These are phyloP conservation scores for Pythium aristosporum DNA, from an alignment of 352 stramenopile species.

Conservation along the genomic window DNA sequence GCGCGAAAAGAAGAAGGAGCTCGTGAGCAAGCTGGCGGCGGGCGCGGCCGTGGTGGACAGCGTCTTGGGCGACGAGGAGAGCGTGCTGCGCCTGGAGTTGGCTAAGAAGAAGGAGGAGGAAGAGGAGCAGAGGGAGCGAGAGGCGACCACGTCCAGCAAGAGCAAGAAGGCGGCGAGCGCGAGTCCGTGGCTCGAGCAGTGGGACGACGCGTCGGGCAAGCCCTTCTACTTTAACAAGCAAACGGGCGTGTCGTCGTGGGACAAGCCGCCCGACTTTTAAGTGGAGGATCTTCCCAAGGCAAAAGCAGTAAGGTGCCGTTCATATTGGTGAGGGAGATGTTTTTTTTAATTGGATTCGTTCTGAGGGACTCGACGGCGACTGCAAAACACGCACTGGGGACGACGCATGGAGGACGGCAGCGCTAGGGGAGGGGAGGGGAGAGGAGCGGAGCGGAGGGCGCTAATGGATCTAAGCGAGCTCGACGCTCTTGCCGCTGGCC, in stretches of 20 bases:
- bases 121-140: slow-evolving; percentile 34
- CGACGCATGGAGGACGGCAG: too few relatives aligned
- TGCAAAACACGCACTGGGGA: not conserved
- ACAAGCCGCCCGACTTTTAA: slow-evolving; percentile 71
- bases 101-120: slow-evolving; percentile 35
- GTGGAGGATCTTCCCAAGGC: not conserved
- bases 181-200: slow-evolving; percentile 71
- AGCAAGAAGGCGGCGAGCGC: slow-evolving; percentile 5
- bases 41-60: slow-evolving; percentile 66
- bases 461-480: slow-evolving; percentile 47
- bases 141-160: slow-evolving; percentile 22
- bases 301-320: not conserved
- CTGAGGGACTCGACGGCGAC: not conserved
- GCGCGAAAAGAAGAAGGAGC: slow-evolving; percentile 69
- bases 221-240: slow-evolving; percentile 89
- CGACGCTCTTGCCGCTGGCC: slow-evolving; percentile 85
- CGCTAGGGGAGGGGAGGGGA: not conserved
- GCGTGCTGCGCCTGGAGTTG: slow-evolving; percentile 56
- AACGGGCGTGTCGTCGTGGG: slow-evolving; percentile 78
- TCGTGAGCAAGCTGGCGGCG: slow-evolving; percentile 62
- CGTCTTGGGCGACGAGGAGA: slow-evolving; percentile 66
- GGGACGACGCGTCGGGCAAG: slow-evolving; percentile 72
- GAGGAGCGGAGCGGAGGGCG: not conserved
- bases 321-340: slow-evolving; percentile 4
- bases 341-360: not conserved